Evolutionary conservation across 495 filamentous ascomycete genomes (phyloP).

Genomic region (Tuber brumale): DNA sequence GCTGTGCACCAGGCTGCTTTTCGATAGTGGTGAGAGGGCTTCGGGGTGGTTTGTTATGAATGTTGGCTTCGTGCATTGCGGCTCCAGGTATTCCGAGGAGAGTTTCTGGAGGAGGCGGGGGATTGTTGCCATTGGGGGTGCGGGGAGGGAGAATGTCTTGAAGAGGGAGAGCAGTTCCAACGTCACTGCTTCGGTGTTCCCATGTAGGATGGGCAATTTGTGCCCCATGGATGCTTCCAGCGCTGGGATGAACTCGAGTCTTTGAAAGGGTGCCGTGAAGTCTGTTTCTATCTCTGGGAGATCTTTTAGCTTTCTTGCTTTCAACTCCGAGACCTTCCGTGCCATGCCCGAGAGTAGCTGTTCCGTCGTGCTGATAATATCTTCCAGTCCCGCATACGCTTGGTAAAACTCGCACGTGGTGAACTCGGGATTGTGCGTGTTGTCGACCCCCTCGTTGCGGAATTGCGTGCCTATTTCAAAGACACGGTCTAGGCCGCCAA

Average conservation of each 20-base stretch:
- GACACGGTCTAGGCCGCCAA: slow-evolving; percentile 81
- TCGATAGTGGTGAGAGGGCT: slow-evolving; percentile 84
- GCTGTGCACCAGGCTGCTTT: slow-evolving; percentile 53
- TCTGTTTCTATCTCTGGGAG: slow-evolving; percentile 24
- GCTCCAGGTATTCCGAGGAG: slow-evolving; percentile 68
- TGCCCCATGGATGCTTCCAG: slow-evolving; percentile 61
- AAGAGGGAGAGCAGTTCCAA: slow-evolving; percentile 50
- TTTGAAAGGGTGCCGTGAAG: slow-evolving; percentile 48
- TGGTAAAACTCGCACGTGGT: slow-evolving; percentile 95
- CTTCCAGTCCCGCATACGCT: slow-evolving; percentile 68
- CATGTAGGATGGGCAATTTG: slow-evolving; percentile 61
- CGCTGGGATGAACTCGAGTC: slow-evolving; percentile 72
- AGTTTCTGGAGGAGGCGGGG: slow-evolving; percentile 80
- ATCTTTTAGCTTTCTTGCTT: slow-evolving; percentile 52
- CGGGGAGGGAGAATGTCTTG: slow-evolving; percentile 47
- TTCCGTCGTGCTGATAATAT: slow-evolving; percentile 70
- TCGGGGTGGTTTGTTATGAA: slow-evolving; percentile 90
- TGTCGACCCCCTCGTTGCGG: slow-evolving; percentile 90
- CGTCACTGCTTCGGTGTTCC: slow-evolving; percentile 49
- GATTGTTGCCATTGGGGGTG: slow-evolving; percentile 56
- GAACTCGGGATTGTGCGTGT: slow-evolving; percentile 94
- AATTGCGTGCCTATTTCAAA: slow-evolving; percentile 94
- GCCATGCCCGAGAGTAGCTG: slow-evolving; percentile 56
- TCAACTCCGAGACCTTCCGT: slow-evolving; percentile 48
- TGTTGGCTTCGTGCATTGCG: slow-evolving; percentile 61